These are phyloP conservation scores for Malus fusca DNA, from an alignment of 306 rosid genomes.

Conservation along the genomic window DNA sequence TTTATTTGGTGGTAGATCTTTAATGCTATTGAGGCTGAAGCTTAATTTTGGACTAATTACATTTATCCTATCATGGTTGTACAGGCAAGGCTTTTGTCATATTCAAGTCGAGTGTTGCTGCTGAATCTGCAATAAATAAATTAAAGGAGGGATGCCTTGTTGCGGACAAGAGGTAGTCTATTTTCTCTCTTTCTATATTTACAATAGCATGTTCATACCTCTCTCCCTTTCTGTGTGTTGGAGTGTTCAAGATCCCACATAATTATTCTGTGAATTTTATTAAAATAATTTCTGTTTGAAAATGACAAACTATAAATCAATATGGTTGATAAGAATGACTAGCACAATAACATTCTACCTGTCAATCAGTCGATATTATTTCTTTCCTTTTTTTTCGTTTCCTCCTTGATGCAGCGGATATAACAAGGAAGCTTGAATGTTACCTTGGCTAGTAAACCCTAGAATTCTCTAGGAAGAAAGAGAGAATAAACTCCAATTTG, in stretches of 20 bases:
- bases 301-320: not conserved
- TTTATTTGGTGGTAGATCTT: not conserved
- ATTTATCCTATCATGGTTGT: constrained; percentile 10
- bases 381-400: not conserved
- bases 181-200: not conserved
- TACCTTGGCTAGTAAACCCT: no score
- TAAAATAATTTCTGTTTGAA: not conserved
- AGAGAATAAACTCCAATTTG: no score
- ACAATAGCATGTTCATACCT: not conserved
- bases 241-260: not conserved
- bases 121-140: constrained; percentile 30
- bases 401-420: no score
- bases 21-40: not conserved
- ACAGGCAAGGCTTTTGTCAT: constrained; percentile 63
- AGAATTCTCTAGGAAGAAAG: no score
- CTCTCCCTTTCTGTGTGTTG: not conserved
- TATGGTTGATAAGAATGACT: not conserved
- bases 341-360: not conserved
- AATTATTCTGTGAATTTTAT: not conserved
- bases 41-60: not conserved
- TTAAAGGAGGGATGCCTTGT: constrained; percentile 41
- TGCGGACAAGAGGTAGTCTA: constrained; percentile 44
- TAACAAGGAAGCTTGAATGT: no score
- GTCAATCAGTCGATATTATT: not conserved
- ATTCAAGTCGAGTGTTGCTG: constrained; percentile 44